A percentile compares a stretch with the other conserved stretches of the same genome.
Evolutionary conservation across 768 basidiomycete species (phyloP).

Genomic region (Mycena galericulata): DNA sequence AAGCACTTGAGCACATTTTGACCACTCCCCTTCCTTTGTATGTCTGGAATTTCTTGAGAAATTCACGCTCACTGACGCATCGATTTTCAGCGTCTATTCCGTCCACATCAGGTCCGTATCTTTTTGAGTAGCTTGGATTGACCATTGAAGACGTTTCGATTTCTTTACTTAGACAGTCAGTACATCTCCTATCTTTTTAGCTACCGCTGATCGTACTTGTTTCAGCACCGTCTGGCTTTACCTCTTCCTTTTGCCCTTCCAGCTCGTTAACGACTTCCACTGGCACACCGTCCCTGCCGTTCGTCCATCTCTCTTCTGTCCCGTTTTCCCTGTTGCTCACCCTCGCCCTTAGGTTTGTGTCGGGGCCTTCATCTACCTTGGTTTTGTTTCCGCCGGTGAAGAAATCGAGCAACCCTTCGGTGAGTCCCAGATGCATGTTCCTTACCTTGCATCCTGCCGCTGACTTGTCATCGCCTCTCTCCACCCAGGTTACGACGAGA

Average conservation of each 20-base stretch:
- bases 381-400: constrained; percentile 78
- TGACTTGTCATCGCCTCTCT: background rate
- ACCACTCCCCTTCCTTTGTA: constrained; percentile 77
- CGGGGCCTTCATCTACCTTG: constrained; percentile 80
- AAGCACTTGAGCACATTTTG: constrained; percentile 69
- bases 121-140: background rate
- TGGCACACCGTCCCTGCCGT: constrained; percentile 77
- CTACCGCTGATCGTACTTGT: background rate
- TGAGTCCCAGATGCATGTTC: constrained; percentile 43
- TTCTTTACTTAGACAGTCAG: constrained; percentile 46
- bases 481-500: constrained; percentile 70
- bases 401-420: constrained; percentile 80
- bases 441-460: background rate
- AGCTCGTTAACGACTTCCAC: constrained; percentile 69
- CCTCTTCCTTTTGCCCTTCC: constrained; percentile 83
- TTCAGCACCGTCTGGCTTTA: constrained; percentile 76
- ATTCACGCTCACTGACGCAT: constrained; percentile 4
- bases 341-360: constrained; percentile 54
- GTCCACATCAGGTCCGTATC: constrained; percentile 66
- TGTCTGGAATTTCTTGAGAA: constrained; percentile 40
- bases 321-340: background rate
- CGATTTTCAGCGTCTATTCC: constrained; percentile 62
- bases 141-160: background rate
- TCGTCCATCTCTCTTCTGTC: background rate
- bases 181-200: background rate